Evolutionary conservation across 306 rosid genomes (phyloP), one percentile per base, ranked within the genome.

Genomic region (Trifolium subterraneum): DNA sequence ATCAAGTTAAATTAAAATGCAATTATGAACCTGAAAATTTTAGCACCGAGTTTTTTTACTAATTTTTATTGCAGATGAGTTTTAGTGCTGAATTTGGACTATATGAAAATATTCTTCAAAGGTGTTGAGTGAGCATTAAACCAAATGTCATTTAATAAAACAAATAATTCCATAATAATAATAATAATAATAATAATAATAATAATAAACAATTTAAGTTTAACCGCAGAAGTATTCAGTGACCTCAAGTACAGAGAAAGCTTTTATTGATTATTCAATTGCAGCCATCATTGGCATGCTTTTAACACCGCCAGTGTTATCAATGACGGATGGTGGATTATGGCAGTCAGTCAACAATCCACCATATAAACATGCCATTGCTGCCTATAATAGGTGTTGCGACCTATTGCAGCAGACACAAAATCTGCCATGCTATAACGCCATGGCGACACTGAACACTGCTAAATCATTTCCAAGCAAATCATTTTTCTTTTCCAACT

Each of bases 41-140:
- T 54, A 19, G 51, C 7, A 14, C 36, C 20, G 23, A 54, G 1
- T 2, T 56, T 39, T 33, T 52, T 52, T 13, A 31, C 52, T 71
- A 54, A 38, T 4, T 33, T 35, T 20, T 36, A 54, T 11, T 51
- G 29, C 14, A 42, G 44, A 25, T 39, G 38, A 55, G 39, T 22
- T 39, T 35, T 48, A 71, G 54, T 56, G 5, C 22, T 36, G 20
- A 22, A 41, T 56, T 15, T 58, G 2, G 64, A 58, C n/a, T 70
- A 23, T 70, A 18, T 19, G 35, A 70, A 48, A 36, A 70, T 52
- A 45, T 25, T 27, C 71, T 27, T 68, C 23, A 45, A 16, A 68
- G 56, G 47, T 31, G 47, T 29, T 31, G 45, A 69, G 56, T 10
- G 47, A 50, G 73, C n/a, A 68, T 47, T 27, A 68, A 48, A 65